Percentiles rank a stretch among this genome's conserved stretches.
Evolutionary conservation across 108 stramenopile species (phyloP).

Genomic region (Nitzschia palea): DNA sequence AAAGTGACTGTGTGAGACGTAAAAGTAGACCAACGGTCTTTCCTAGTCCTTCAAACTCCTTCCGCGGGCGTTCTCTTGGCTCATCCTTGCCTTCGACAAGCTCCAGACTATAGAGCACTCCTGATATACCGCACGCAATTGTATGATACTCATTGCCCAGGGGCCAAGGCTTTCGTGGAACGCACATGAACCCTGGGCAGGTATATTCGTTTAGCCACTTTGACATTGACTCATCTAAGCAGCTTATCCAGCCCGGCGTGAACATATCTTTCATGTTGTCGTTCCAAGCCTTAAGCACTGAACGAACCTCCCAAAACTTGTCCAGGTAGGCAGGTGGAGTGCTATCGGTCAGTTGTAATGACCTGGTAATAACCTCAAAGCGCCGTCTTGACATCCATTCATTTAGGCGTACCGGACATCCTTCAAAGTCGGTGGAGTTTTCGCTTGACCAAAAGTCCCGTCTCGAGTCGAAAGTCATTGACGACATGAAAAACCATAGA

Average conservation of each 20-base stretch:
- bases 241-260: conserved; percentile 23
- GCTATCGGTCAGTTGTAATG: background rate
- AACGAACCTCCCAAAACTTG: conserved; percentile 22
- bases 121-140: background rate
- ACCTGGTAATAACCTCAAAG: background rate
- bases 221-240: conserved; percentile 32
- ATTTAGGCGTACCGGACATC: background rate
- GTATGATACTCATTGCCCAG: too few species aligned
- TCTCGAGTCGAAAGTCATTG: background rate
- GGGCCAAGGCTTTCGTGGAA: too few species aligned
- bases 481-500: background rate
- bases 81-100: background rate
- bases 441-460: background rate
- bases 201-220: background rate
- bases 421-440: background rate
- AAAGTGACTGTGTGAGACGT: conserved; percentile 18
- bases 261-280: conserved; percentile 12
- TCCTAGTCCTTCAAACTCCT: too few species aligned
- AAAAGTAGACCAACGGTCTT: conserved; percentile 28
- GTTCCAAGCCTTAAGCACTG: conserved; percentile 29
- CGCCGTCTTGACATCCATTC: background rate
- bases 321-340: conserved; percentile 5
- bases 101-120: background rate
- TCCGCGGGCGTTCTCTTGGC: background rate
- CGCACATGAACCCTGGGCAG: too few species aligned